These are phyloP conservation scores for Avena atlantica DNA, from an alignment of 176 grass and related monocot genomes.

Conservation along the genomic window DNA sequence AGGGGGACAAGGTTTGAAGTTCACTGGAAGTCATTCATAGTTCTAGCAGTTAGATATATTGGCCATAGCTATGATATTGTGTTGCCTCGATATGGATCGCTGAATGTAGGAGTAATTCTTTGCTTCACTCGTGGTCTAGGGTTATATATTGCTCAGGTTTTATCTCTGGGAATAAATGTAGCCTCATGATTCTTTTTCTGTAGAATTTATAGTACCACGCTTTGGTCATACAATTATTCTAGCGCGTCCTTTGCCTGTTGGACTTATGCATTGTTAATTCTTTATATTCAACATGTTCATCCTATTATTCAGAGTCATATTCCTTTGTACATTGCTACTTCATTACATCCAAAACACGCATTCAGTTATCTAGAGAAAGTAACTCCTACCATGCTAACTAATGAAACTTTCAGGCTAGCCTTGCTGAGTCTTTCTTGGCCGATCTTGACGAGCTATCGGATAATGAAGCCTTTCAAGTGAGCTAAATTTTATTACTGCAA, in stretches of 20 bases:
- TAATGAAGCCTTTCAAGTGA: slow-evolving; percentile 83
- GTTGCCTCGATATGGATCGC: background rate
- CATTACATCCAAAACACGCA: background rate
- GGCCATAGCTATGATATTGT: background rate
- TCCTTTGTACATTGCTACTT: slow-evolving; percentile 13
- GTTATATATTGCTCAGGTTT: background rate
- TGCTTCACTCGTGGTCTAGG: background rate
- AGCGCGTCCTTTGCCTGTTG: background rate
- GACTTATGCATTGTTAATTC: background rate
- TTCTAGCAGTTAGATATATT: background rate
- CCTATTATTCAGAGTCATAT: background rate
- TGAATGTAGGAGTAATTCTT: background rate
- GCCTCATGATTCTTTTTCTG: background rate
- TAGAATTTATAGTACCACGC: background rate
- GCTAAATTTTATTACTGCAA: slow-evolving; percentile 43
- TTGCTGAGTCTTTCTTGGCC: slow-evolving; percentile 95
- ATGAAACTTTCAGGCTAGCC: slow-evolving; percentile 61
- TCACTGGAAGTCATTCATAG: background rate
- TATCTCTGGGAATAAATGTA: background rate
- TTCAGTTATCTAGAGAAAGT: background rate
- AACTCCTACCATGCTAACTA: slow-evolving; percentile 26
- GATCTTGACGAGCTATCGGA: slow-evolving; percentile 92
- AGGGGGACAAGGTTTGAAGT: background rate
- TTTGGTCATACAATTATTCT: background rate
- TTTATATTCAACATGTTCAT: background rate